Evolutionary conservation across 257 asterid species (phyloP).

Genomic region (Solanum boliviense): DNA sequence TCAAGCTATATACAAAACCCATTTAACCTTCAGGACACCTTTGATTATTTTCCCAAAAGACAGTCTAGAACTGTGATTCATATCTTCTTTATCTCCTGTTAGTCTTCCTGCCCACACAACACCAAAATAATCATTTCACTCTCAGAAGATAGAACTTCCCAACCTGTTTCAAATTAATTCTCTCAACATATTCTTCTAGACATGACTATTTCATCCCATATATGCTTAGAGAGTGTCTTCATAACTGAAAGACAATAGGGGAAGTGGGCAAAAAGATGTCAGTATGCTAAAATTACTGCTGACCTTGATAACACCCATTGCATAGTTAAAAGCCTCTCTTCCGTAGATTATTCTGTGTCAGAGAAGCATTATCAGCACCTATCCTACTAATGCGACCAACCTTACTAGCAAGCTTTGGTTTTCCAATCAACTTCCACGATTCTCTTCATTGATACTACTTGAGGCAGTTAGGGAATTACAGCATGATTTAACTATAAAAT

Average conservation of each 20-base stretch:
- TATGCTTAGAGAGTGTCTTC: not conserved
- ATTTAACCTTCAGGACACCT: not conserved
- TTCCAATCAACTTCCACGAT: not conserved
- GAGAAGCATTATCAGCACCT: not conserved
- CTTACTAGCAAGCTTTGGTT: not conserved
- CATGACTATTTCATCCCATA: not conserved
- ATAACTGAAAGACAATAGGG: not conserved
- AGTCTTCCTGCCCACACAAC: not conserved
- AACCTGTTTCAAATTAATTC: not conserved
- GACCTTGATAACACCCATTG: not conserved
- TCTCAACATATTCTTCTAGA: not conserved
- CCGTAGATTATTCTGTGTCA: not conserved
- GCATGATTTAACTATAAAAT: not conserved
- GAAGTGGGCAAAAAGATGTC: not conserved
- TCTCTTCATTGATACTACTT: not conserved
- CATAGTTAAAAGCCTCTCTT: not conserved
- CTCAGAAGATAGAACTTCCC: not conserved
- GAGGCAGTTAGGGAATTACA: not conserved
- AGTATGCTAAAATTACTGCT: not conserved
- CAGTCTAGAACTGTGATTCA: not conserved
- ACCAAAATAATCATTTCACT: not conserved
- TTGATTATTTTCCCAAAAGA: not conserved
- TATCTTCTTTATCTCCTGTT: not conserved
- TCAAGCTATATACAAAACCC: not conserved
- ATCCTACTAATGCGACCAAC: not conserved